Evolutionary conservation across 208 protist species (phyloP).

Genomic region (Trypanosoma caninum): DNA sequence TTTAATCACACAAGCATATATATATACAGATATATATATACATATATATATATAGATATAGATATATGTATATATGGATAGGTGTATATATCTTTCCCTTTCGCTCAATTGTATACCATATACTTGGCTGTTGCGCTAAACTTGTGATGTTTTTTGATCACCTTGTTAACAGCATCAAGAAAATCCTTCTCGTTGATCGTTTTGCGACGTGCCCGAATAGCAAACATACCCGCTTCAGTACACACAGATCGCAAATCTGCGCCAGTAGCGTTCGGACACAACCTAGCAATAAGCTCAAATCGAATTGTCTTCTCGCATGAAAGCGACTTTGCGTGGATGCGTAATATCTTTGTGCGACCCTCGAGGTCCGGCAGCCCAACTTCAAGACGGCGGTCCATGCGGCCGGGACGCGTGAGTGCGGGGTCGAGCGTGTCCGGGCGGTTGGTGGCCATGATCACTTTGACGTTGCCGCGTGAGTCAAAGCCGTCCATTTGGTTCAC

Average conservation of each 20-base stretch:
- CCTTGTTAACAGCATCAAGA: conserved; percentile 99
- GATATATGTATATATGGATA: conserved; percentile 3
- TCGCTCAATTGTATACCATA: conserved; percentile 99
- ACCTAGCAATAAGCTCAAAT: conserved; percentile 98
- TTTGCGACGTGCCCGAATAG: conserved; percentile 98
- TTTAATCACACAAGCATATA: too few species aligned
- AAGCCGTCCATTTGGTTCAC: conserved; percentile 99
- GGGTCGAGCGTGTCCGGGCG: conserved; percentile 99
- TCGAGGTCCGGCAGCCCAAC: conserved; percentile 99
- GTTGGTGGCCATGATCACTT: conserved; percentile 99
- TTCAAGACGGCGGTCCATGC: conserved; percentile 99
- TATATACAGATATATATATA: not conserved
- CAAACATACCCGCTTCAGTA: conserved; percentile 99
- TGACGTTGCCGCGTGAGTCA: conserved; percentile 99
- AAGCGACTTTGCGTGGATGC: conserved; percentile 98
- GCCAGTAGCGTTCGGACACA: conserved; percentile 98
- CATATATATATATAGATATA: conserved; percentile 1
- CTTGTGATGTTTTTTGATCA: conserved; percentile 99
- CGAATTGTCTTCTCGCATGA: conserved; percentile 97
- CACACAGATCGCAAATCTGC: conserved; percentile 98
- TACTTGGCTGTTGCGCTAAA: conserved; percentile 99
- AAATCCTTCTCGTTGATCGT: conserved; percentile 99
- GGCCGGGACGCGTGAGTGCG: conserved; percentile 98
- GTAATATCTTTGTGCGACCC: conserved; percentile 97
- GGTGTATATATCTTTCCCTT: not conserved